Percentiles rank a stretch among this genome's conserved stretches.
These are phyloP conservation scores for Heterobasidion parviporum DNA, from an alignment of 1,284 basidiomycete genomes.

Conservation along the genomic window DNA sequence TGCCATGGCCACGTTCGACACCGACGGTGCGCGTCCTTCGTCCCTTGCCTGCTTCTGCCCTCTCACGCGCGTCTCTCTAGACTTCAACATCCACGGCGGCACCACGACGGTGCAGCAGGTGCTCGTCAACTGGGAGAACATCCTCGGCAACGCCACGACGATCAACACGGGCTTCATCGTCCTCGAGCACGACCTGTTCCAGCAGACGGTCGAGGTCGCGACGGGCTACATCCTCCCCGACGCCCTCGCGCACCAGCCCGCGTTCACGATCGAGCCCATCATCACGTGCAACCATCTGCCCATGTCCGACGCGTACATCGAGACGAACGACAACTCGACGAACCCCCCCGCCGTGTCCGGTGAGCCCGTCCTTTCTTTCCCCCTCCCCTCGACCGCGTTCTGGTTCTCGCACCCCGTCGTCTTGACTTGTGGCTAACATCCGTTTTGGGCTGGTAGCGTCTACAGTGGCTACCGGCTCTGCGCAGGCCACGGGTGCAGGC, in stretches of 20 bases:
- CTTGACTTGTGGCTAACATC: no score
- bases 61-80: conserved; percentile 23
- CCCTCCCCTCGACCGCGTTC: not conserved
- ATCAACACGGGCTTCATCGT: conserved; percentile 59
- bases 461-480: conserved; percentile 25
- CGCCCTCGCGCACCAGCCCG: conserved; percentile 49
- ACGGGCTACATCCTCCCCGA: conserved; percentile 66
- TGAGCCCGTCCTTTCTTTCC: conserved; percentile 12
- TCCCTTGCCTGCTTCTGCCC: not conserved
- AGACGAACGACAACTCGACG: conserved; percentile 55
- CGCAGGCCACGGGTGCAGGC: conserved; percentile 17
- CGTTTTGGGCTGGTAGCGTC: conserved; percentile 20
- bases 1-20: conserved; percentile 53
- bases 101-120: conserved; percentile 48
- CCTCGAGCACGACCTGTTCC: conserved; percentile 69
- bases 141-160: conserved; percentile 42
- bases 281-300: conserved; percentile 57
- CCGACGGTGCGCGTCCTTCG: conserved; percentile 36
- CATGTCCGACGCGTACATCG: conserved; percentile 54
- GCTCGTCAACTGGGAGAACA: conserved; percentile 56
- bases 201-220: conserved; percentile 61
- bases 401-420: not conserved
- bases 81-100: conserved; percentile 73
- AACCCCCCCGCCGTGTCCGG: conserved; percentile 37
- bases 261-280: conserved; percentile 59